These are phyloP conservation scores for Opeltia flavorubescens DNA, from an alignment of 495 filamentous ascomycete species.

Conservation along the genomic window DNA sequence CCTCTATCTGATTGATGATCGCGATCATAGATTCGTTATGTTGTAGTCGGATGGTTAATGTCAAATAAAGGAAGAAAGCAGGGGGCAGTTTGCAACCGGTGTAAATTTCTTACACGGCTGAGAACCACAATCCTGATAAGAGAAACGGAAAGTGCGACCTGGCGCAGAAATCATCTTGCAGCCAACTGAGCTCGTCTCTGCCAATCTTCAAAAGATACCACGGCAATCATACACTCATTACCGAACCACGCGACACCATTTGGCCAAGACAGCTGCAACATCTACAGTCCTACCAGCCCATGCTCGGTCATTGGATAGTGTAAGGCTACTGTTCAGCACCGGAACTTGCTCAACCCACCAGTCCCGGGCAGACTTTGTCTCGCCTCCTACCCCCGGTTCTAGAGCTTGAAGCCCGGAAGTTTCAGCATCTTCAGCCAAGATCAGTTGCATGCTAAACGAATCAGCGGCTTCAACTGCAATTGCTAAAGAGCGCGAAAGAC, in stretches of 20 bases:
- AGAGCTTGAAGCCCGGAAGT: background rate
- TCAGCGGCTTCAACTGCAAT: slow-evolving; percentile 50
- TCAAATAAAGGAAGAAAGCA: too few relatives aligned
- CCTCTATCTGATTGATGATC: too few relatives aligned
- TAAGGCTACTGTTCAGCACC: slow-evolving; percentile 44
- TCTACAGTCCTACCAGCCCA: slow-evolving; percentile 58
- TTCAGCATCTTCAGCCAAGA: slow-evolving; percentile 26
- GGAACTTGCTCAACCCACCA: slow-evolving; percentile 44
- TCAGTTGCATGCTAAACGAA: slow-evolving; percentile 19
- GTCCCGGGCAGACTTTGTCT: slow-evolving; percentile 19
- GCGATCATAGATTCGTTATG: too few relatives aligned
- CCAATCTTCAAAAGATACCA: background rate
- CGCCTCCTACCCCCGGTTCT: slow-evolving; percentile 17
- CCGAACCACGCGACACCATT: slow-evolving; percentile 66
- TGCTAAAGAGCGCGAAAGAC: slow-evolving; percentile 55
- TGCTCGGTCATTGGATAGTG: slow-evolving; percentile 36
- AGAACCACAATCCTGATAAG: too few relatives aligned
- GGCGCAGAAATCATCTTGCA: too few relatives aligned
- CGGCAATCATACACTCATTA: background rate
- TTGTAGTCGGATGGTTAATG: too few relatives aligned
- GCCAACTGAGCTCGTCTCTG: too few relatives aligned
- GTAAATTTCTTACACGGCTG: too few relatives aligned
- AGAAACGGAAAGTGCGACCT: too few relatives aligned
- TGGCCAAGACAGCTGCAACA: slow-evolving; percentile 44
- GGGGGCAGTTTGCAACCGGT: too few relatives aligned